These are phyloP conservation scores for Backusella circina DNA, from an alignment of 192 early-diverging fungal species.

Conservation along the genomic window DNA sequence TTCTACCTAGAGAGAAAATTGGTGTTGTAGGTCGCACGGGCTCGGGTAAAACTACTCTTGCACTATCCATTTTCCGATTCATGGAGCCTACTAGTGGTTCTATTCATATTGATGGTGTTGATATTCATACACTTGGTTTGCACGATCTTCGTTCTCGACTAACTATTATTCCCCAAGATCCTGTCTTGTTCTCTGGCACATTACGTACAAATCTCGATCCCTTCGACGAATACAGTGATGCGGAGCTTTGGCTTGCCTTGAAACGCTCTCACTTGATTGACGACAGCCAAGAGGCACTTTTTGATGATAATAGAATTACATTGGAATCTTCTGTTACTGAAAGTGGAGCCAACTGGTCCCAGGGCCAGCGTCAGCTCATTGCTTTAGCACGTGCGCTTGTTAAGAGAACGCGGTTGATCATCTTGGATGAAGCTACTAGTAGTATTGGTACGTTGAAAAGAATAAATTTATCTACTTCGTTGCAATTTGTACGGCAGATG, in stretches of 20 bases:
- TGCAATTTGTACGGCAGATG: too few relatives aligned
- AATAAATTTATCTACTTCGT: too few relatives aligned
- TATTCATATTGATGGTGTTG: constrained; percentile 68
- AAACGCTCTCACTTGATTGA: background rate
- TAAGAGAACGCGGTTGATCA: constrained; percentile 47
- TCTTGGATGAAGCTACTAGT: constrained; percentile 68
- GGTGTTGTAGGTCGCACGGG: constrained; percentile 54
- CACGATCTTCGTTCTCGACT: constrained; percentile 65
- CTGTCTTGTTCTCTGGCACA: constrained; percentile 59
- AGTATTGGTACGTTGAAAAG: constrained; percentile 25
- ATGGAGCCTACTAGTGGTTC: constrained; percentile 44
- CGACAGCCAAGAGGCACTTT: background rate
- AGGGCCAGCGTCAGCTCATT: constrained; percentile 57
- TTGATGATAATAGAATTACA: constrained; percentile 22
- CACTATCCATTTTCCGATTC: constrained; percentile 46
- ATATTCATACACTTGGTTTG: constrained; percentile 63
- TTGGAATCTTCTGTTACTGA: constrained; percentile 40
- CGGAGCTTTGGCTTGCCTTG: constrained; percentile 55
- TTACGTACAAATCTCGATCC: constrained; percentile 73
- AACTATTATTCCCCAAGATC: constrained; percentile 88
- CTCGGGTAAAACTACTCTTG: constrained; percentile 44
- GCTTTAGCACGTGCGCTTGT: constrained; percentile 60
- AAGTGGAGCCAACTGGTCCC: constrained; percentile 55
- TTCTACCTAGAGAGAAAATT: constrained; percentile 39
- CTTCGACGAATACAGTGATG: constrained; percentile 42